phyloP scores from a whole-genome alignment of 75 land plant species.

The Selaginella moellendorffii region DNA sequence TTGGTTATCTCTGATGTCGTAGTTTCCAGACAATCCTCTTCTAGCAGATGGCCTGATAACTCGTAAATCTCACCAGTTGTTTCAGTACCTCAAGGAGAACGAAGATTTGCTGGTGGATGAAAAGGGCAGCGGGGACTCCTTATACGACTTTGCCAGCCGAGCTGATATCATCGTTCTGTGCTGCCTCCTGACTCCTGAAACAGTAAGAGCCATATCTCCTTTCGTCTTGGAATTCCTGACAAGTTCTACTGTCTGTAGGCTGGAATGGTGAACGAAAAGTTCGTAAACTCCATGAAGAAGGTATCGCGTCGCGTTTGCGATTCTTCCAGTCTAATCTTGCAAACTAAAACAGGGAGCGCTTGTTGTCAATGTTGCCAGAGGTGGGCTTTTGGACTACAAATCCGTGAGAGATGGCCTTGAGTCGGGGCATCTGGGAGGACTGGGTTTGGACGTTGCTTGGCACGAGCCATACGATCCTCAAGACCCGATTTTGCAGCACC shows the following conservation, averaged over 20 bases:
- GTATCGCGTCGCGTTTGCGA: slow-evolving; percentile 16
- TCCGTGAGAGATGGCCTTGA: slow-evolving; percentile 43
- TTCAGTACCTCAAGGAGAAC: too few species aligned
- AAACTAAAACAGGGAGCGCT: slow-evolving; percentile 40
- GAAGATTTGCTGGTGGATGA: slow-evolving; percentile 42
- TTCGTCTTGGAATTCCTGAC: neutral
- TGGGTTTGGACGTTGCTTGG: slow-evolving; percentile 93
- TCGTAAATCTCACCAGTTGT: neutral
- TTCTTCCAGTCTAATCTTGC: too few species aligned
- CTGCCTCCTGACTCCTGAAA: slow-evolving; percentile 47
- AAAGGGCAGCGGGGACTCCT: slow-evolving; percentile 49
- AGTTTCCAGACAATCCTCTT: neutral
- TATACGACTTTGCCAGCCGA: slow-evolving; percentile 48
- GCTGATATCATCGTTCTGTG: slow-evolving; percentile 84
- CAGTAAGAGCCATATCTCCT: slow-evolving; percentile 23
- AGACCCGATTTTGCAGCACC: slow-evolving; percentile 64
- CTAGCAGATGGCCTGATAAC: neutral
- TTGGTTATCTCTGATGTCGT: neutral
- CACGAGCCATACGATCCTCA: slow-evolving; percentile 73
- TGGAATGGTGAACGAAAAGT: slow-evolving; percentile 44
- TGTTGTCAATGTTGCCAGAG: slow-evolving; percentile 83
- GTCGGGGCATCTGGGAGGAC: slow-evolving; percentile 80
- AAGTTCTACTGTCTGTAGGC: slow-evolving; percentile 33
- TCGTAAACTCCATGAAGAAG: slow-evolving; percentile 75
- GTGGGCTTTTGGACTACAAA: slow-evolving; percentile 67